Percentiles rank a stretch among this genome's conserved stretches.
Conservation (phyloP, 148 eudicot species). For the Euryodendron excelsum region DNA sequence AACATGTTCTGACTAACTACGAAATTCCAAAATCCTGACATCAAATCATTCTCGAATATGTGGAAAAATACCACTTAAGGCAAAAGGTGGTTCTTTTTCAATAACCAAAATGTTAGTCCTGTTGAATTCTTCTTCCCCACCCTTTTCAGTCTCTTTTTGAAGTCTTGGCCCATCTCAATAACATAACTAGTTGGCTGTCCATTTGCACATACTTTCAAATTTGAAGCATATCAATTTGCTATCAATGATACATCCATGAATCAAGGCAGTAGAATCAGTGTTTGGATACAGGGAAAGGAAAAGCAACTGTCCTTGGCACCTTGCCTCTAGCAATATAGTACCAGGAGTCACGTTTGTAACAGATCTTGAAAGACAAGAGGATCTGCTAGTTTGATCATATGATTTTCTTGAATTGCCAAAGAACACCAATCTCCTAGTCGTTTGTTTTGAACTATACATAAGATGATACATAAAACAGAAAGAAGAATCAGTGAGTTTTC, state of each 20-base stretch:
- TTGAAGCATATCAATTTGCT: not conserved
- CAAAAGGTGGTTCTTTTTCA: not conserved
- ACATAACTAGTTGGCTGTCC: not conserved
- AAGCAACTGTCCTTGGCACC: too few species aligned
- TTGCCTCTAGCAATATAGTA: too few species aligned
- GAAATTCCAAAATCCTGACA: not conserved
- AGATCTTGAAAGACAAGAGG: too few species aligned
- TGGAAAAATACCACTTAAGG: not conserved
- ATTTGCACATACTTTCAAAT: not conserved
- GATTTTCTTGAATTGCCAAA: too few species aligned
- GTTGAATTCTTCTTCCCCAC: not conserved
- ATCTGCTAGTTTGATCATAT: too few species aligned
- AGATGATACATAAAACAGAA: not conserved
- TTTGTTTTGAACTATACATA: too few species aligned
- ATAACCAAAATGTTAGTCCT: not conserved
- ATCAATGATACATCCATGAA: constrained; percentile 4
- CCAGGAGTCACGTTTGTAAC: too few species aligned
- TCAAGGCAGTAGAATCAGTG: too few species aligned
- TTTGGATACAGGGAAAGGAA: too few species aligned
- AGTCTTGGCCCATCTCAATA: not conserved
- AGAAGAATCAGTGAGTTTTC: not conserved
- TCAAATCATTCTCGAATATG: constrained; percentile 4
- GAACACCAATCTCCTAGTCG: too few species aligned
- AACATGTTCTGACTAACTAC: not conserved
- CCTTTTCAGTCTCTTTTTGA: too few species aligned